phyloP scores from a whole-genome alignment of 2,329 filamentous ascomycete genomes.

The Alternaria panax region DNA sequence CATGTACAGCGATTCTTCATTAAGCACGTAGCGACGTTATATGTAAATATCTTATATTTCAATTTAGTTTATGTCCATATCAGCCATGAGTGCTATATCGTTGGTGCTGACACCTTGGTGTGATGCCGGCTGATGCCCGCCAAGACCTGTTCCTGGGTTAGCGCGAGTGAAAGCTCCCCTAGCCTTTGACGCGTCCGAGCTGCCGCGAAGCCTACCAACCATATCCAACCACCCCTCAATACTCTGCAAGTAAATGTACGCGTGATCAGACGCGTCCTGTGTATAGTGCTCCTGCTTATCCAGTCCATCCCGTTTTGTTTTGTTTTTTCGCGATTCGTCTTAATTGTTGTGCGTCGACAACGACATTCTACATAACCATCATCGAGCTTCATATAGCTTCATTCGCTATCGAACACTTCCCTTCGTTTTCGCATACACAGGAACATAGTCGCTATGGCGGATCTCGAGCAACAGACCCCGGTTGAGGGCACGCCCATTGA shows the following conservation, averaged over 20 bases:
- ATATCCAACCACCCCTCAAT: background rate
- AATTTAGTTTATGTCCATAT: background rate
- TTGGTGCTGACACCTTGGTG: background rate
- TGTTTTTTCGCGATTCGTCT: background rate
- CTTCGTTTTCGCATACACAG: background rate
- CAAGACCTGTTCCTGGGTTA: conserved; percentile 18
- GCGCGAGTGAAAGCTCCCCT: conserved; percentile 9
- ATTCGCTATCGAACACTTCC: conserved; percentile 2
- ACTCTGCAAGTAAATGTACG: background rate
- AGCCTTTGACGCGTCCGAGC: conserved; percentile 8
- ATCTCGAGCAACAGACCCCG: conserved; percentile 39
- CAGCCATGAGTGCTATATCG: background rate
- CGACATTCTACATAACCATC: background rate
- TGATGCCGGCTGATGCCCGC: background rate
- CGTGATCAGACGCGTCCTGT: background rate
- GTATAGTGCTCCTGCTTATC: background rate
- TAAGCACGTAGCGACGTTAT: background rate
- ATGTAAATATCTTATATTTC: background rate
- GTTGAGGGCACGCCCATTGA: conserved; percentile 43
- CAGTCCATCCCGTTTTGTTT: background rate
- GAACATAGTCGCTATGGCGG: conserved; percentile 34
- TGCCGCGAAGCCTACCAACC: background rate
- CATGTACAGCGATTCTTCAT: background rate
- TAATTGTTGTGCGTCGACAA: background rate
- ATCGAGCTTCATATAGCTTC: background rate